These are phyloP conservation scores for Pichia kudriavzevii DNA, from an alignment of 1,139 yeast species.

Conservation along the genomic window DNA sequence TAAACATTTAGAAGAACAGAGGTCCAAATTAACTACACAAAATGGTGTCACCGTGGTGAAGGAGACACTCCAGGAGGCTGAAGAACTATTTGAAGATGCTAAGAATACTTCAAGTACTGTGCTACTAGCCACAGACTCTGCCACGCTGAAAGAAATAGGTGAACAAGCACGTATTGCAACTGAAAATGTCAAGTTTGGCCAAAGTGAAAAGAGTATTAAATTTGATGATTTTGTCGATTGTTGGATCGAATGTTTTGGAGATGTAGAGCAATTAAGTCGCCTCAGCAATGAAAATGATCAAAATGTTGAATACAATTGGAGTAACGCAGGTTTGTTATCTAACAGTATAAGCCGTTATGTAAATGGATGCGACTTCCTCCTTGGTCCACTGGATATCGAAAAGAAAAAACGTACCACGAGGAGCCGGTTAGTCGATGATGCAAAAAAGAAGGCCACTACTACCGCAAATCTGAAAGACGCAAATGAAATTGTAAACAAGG, in stretches of 20 bases:
- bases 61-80: slow-evolving; percentile 30
- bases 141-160: slow-evolving; percentile 36
- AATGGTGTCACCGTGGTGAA: slow-evolving; percentile 35
- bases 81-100: slow-evolving; percentile 31
- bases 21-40: slow-evolving; percentile 35
- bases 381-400: slow-evolving; percentile 69
- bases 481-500: slow-evolving; percentile 42
- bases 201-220: slow-evolving; percentile 41
- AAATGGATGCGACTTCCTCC: slow-evolving; percentile 49
- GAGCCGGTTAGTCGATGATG: slow-evolving; percentile 37
- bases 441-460: slow-evolving; percentile 31
- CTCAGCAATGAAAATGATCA: slow-evolving; percentile 13
- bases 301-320: slow-evolving; percentile 42
- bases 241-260: slow-evolving; percentile 30
- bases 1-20: slow-evolving; percentile 29
- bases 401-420: slow-evolving; percentile 37
- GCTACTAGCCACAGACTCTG: slow-evolving; percentile 40
- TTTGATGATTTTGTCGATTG: slow-evolving; percentile 39
- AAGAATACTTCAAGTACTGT: slow-evolving; percentile 28
- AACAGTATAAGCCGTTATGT: slow-evolving; percentile 42
- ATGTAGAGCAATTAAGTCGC: slow-evolving; percentile 10
- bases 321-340: slow-evolving; percentile 49
- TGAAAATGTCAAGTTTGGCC: slow-evolving; percentile 49
- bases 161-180: slow-evolving; percentile 48
- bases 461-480: slow-evolving; percentile 52